Percentiles rank a stretch among this genome's conserved stretches.
phyloP scores from a whole-genome alignment of 306 rosid species.

The Ceratonia siliqua region DNA sequence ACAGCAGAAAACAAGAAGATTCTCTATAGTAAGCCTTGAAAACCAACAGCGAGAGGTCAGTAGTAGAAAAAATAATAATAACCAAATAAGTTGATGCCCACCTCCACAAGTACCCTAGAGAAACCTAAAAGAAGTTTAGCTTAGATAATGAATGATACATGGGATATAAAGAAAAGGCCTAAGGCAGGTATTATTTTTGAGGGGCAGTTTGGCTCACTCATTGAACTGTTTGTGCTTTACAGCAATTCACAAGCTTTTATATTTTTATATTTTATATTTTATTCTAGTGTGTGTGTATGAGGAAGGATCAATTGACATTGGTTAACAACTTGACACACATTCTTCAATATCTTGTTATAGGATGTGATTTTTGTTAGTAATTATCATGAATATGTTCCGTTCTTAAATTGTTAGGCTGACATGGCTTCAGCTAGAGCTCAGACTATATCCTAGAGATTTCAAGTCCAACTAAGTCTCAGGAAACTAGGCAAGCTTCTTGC shows the following conservation, averaged over 20 bases:
- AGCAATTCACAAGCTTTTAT: not conserved
- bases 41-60: not conserved
- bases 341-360: too few species aligned
- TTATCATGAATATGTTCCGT: not conserved
- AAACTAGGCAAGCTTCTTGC: not conserved
- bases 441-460: not conserved
- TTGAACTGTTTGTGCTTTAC: not conserved
- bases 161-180: not conserved
- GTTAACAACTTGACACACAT: too few species aligned
- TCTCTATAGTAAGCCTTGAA: not conserved
- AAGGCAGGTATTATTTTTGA: not conserved
- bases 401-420: slow-evolving; percentile 9
- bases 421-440: not conserved
- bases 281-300: not conserved
- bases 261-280: too few species aligned
- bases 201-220: not conserved
- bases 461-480: not conserved
- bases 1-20: not conserved
- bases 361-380: too few species aligned
- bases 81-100: too few species aligned
- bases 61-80: too few species aligned
- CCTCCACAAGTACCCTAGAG: not conserved
- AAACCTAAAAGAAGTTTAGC: slow-evolving; percentile 1
- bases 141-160: not conserved
- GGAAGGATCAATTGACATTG: too few species aligned